Percentiles rank a stretch among this genome's conserved stretches.
These are phyloP conservation scores for Musa troglodytarum DNA, from an alignment of 176 grass and related monocot genomes.

Conservation along the genomic window DNA sequence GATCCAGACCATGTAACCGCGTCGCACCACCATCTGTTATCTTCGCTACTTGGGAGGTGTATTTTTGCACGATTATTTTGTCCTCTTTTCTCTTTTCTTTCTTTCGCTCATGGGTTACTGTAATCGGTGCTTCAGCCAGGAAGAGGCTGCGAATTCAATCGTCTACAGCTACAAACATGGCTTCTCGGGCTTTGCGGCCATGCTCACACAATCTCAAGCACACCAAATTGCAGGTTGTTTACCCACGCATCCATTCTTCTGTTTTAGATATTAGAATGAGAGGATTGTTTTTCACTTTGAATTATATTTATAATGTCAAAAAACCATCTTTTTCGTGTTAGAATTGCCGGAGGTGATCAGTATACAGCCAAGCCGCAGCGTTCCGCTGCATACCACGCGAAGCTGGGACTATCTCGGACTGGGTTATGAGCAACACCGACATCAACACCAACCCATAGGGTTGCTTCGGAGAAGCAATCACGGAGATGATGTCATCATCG, in stretches of 20 bases:
- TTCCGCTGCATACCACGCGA: constrained; percentile 14
- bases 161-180: constrained; percentile 55
- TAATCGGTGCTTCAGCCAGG: constrained; percentile 14
- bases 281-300: no score
- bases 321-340: background rate
- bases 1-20: background rate
- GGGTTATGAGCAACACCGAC: background rate
- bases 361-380: constrained; percentile 12
- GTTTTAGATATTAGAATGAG: no score
- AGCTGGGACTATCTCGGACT: constrained; percentile 38
- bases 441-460: background rate
- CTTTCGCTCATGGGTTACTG: no score
- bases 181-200: constrained; percentile 59
- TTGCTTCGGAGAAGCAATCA: constrained; percentile 22
- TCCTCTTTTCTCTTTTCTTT: no score
- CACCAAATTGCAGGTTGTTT: constrained; percentile 33
- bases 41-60: constrained; percentile 24
- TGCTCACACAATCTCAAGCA: constrained; percentile 41
- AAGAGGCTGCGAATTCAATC: constrained; percentile 38
- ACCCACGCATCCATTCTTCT: no score
- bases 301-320: no score
- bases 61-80: background rate
- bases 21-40: constrained; percentile 29
- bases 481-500: constrained; percentile 57
- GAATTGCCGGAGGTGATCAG: constrained; percentile 11